A percentile compares a stretch with the other conserved stretches of the same genome.
phyloP scores from a whole-genome alignment of 202 grass and related monocot species.

The Carex arenaria region DNA sequence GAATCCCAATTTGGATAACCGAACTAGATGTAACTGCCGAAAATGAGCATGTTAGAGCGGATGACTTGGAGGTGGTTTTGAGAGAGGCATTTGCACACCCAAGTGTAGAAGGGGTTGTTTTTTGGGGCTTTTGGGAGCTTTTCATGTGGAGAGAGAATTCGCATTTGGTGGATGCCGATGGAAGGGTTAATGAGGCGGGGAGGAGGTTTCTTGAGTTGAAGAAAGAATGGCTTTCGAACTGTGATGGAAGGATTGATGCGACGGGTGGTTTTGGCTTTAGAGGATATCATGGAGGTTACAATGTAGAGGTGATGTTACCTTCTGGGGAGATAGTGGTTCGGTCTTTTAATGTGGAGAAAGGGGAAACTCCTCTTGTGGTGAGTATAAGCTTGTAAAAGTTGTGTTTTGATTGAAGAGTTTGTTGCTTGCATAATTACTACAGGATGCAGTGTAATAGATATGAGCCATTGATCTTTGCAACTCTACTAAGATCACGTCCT shows the following conservation, averaged over 20 bases:
- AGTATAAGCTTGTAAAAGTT: constrained; percentile 39
- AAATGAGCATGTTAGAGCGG: constrained; percentile 75
- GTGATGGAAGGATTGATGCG: constrained; percentile 29
- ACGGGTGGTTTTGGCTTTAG: constrained; percentile 64
- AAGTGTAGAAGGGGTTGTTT: constrained; percentile 62
- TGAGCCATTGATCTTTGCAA: no score
- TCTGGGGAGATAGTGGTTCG: constrained; percentile 33
- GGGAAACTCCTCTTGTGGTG: constrained; percentile 49
- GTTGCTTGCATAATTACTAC: neutral
- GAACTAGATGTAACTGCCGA: constrained; percentile 76
- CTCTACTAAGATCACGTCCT: no score
- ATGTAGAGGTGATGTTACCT: constrained; percentile 42
- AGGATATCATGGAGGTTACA: constrained; percentile 79
- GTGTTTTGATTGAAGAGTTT: neutral
- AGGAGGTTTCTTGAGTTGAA: constrained; percentile 80
- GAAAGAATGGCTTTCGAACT: constrained; percentile 72
- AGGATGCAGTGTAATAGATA: no score
- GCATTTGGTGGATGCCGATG: constrained; percentile 69
- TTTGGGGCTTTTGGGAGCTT: constrained; percentile 95
- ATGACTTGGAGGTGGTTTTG: constrained; percentile 88
- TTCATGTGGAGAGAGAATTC: constrained; percentile 77
- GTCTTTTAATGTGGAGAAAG: constrained; percentile 68
- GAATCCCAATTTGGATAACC: constrained; percentile 90
- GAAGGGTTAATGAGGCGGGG: constrained; percentile 78
- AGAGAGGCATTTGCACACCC: constrained; percentile 74